These are phyloP conservation scores for Aureobasidium sp. DNA, from an alignment of 2,329 filamentous ascomycete species.

Conservation along the genomic window DNA sequence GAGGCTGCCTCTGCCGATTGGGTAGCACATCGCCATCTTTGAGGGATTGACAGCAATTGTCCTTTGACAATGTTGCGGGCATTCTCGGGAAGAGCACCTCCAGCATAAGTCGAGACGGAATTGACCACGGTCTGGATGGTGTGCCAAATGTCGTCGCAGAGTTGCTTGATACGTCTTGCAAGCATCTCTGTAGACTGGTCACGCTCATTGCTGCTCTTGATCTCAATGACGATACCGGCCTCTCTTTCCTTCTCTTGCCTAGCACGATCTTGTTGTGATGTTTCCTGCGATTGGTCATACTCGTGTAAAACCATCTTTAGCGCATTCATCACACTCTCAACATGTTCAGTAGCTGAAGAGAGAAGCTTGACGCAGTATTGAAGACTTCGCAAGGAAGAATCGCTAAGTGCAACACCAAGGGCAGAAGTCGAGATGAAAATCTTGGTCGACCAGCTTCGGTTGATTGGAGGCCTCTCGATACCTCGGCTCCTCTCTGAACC, in stretches of 20 bases:
- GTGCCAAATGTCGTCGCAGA: conserved; percentile 41
- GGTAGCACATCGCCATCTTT: conserved; percentile 66
- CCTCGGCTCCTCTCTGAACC: conserved; percentile 21
- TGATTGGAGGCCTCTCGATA: conserved; percentile 32
- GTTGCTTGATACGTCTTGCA: conserved; percentile 67
- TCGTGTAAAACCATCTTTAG: conserved; percentile 71
- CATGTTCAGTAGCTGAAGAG: conserved; percentile 71
- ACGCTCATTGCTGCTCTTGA: conserved; percentile 13
- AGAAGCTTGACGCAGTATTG: conserved; percentile 79
- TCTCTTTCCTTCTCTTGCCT: conserved; percentile 19
- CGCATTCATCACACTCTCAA: conserved; percentile 66
- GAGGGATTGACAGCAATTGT: conserved; percentile 77
- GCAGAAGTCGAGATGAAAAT: conserved; percentile 87
- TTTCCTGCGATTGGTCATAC: conserved; percentile 51
- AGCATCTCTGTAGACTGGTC: conserved; percentile 50
- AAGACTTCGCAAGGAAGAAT: conserved; percentile 75
- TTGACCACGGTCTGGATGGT: conserved; percentile 70
- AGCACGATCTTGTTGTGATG: conserved; percentile 15
- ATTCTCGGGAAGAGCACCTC: conserved; percentile 85
- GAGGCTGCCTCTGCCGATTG: conserved; percentile 26
- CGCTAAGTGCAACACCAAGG: conserved; percentile 82
- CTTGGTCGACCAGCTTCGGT: conserved; percentile 62
- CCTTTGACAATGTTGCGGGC: conserved; percentile 74
- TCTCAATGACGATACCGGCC: conserved; percentile 18
- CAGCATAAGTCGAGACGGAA: conserved; percentile 81